Conservation (phyloP, 768 basidiomycete genomes). For the Artomyces pyxidatus region DNA sequence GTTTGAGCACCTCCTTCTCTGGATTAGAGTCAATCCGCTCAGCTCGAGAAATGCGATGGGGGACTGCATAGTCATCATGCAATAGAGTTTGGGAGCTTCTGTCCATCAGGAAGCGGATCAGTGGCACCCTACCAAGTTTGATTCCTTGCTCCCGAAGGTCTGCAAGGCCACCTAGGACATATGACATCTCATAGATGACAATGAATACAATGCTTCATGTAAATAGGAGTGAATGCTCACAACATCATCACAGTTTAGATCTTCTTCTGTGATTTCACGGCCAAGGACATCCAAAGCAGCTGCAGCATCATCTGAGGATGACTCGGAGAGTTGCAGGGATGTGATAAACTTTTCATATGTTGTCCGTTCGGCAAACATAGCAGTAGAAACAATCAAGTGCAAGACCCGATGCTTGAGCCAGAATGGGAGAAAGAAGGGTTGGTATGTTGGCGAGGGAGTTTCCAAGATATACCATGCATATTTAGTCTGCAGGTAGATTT, state of each 20-base stretch:
- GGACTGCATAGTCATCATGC: slow-evolving; percentile 8
- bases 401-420: slow-evolving; percentile 43
- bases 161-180: slow-evolving; percentile 30
- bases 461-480: slow-evolving; percentile 67
- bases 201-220: background rate
- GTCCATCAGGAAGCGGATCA: slow-evolving; percentile 26
- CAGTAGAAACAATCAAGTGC: slow-evolving; percentile 35
- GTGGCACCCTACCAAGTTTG: slow-evolving; percentile 31
- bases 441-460: slow-evolving; percentile 38
- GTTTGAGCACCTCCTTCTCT: slow-evolving; percentile 29
- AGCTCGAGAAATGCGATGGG: background rate
- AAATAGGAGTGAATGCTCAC: slow-evolving; percentile 27
- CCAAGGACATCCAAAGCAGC: slow-evolving; percentile 33
- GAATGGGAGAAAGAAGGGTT: slow-evolving; percentile 36
- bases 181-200: slow-evolving; percentile 30
- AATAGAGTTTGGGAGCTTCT: too few species aligned
- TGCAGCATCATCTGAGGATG: slow-evolving; percentile 25
- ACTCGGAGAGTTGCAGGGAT: slow-evolving; percentile 24
- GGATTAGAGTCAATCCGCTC: background rate
- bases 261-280: slow-evolving; percentile 32
- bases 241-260: slow-evolving; percentile 37
- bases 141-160: slow-evolving; percentile 31
- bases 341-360: slow-evolving; percentile 27
- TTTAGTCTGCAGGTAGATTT: slow-evolving; percentile 54
- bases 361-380: slow-evolving; percentile 1